Evolutionary conservation across 2,329 filamentous ascomycete species (phyloP).

Genomic region (Sporothrix pallida): DNA sequence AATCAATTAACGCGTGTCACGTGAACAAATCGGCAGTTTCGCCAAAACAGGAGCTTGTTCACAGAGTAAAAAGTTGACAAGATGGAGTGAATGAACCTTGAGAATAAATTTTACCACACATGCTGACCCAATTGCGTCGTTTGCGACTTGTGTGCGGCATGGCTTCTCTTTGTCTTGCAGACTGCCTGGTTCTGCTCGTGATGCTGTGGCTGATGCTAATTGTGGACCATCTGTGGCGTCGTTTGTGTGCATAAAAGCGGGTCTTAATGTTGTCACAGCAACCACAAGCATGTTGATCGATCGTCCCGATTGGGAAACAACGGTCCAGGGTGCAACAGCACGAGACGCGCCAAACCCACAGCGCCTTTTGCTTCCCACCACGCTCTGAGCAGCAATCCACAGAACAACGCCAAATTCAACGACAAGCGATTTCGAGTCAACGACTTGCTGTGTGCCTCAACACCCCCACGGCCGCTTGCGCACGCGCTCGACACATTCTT

Average conservation of each 20-base stretch:
- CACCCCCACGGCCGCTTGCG: background rate
- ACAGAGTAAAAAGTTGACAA: too few relatives aligned
- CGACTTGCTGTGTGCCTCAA: constrained; percentile 5
- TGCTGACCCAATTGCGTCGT: background rate
- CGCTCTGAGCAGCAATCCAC: background rate
- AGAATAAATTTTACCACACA: background rate
- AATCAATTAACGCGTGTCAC: constrained; percentile 38
- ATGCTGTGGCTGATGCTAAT: background rate
- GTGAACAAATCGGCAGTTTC: constrained; percentile 25
- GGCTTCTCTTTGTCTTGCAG: background rate
- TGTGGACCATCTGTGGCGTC: constrained; percentile 5
- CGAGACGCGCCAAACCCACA: constrained; percentile 33
- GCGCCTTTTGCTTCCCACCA: constrained; percentile 10
- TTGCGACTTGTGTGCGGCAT: background rate
- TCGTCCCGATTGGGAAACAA: constrained; percentile 36
- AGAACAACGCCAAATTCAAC: constrained; percentile 10
- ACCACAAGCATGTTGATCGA: constrained; percentile 35
- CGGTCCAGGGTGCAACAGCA: constrained; percentile 23
- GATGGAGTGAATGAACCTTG: background rate
- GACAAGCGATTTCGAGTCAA: background rate
- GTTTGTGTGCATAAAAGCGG: constrained; percentile 1
- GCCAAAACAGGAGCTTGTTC: too few relatives aligned
- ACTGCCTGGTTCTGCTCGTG: background rate
- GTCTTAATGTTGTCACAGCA: constrained; percentile 35
- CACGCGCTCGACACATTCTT: background rate